Conservation (phyloP, 83 land plant genomes). For the Thuja plicata region DNA sequence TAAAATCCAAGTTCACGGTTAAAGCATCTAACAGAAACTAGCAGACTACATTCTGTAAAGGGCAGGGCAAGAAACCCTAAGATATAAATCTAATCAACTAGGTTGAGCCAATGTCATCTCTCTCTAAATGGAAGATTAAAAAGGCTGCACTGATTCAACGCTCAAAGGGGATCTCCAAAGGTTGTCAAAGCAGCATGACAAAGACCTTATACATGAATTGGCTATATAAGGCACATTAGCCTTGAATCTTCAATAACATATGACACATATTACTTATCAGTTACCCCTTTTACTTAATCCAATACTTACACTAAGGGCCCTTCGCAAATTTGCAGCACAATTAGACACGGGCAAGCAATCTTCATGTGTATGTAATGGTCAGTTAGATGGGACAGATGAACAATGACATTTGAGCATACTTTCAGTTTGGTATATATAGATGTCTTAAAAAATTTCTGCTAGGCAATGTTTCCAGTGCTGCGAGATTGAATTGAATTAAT, state of each 20-base stretch:
- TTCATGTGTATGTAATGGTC: background rate
- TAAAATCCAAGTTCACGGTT: background rate
- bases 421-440: background rate
- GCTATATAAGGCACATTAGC: background rate
- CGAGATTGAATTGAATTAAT: background rate
- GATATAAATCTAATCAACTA: background rate
- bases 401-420: background rate
- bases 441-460: background rate
- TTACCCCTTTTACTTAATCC: background rate
- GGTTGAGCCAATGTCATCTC: background rate
- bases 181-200: background rate
- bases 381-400: background rate
- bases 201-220: background rate
- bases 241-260: background rate
- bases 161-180: background rate
- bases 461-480: background rate
- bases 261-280: background rate
- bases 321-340: background rate
- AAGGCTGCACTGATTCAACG: background rate
- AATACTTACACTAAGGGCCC: background rate
- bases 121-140: background rate
- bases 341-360: background rate
- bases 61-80: background rate
- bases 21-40: conserved; percentile 3
- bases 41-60: background rate